These are phyloP conservation scores for Fremontodendron californicum DNA, from an alignment of 345 rosid genomes.

Conservation along the genomic window DNA sequence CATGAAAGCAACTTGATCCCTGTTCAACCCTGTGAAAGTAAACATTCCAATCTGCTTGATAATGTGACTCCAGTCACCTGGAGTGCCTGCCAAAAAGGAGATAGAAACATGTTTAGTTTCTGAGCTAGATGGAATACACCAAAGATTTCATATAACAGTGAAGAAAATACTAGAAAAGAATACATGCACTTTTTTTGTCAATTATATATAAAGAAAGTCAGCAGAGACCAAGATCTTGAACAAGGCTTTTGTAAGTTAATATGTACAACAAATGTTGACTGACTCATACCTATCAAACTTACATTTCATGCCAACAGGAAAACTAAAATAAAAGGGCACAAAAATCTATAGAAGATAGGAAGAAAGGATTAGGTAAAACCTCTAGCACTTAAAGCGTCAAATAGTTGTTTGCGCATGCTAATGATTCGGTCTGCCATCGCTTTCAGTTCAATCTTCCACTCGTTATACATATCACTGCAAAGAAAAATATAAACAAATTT, in stretches of 20 bases:
- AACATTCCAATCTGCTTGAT: slow-evolving; percentile 75
- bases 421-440: slow-evolving; percentile 67
- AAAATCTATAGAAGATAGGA: neutral
- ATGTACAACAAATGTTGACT: neutral
- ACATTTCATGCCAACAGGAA: neutral
- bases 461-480: slow-evolving; percentile 52
- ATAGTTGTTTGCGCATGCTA: slow-evolving; percentile 63
- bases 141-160: neutral
- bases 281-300: neutral
- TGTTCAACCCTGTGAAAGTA: slow-evolving; percentile 65
- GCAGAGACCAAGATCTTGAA: neutral
- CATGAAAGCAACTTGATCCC: slow-evolving; percentile 67
- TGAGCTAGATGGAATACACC: neutral
- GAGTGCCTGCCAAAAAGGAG: slow-evolving; percentile 47
- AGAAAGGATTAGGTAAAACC: slow-evolving; percentile 30
- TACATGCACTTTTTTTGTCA: neutral
- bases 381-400: slow-evolving; percentile 48
- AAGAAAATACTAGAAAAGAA: neutral
- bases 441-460: slow-evolving; percentile 72
- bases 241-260: neutral
- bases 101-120: neutral
- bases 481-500: slow-evolving; percentile 3
- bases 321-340: neutral
- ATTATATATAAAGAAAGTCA: neutral
- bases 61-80: slow-evolving; percentile 81